Evolutionary conservation across 768 basidiomycete species (phyloP), one percentile per base, ranked within the genome.

Genomic region (Astraeus odoratus): DNA sequence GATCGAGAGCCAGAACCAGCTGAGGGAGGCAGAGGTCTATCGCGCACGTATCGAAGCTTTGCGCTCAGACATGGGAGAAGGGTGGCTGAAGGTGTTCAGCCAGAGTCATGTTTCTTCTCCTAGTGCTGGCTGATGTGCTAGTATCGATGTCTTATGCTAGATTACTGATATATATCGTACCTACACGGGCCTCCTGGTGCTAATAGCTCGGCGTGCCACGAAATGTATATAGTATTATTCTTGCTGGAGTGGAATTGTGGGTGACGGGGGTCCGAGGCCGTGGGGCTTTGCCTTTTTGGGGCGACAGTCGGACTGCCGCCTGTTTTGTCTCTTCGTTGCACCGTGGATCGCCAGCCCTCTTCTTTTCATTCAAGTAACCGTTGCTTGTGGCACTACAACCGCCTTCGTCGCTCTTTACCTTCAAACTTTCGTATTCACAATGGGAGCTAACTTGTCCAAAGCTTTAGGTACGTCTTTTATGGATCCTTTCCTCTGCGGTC

Each of bases 391-490:
- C 64, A 54, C 58, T 60, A 55, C 43, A 60, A 47, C 53, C 49
- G 61, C 55, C 62, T 48, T 57, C 58, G 80, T 82, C 83, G 75
- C 67, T 86, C 83, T 68, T 85, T 85, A 79, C 72, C 58, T 61
- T 67, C 50, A 49, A 49, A 43, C 48, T 50, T 44, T 31, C 54
- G 50, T 54, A 49, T 48, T 39, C 43, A 71, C 59, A 60, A 88
- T 91, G 88, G 88, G 88, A 70, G 85, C 81, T 51, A 89, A 89
- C 71, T 73, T 91, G 55, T 90, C 88, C 43, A 91, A 91, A 67
- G 79, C 86, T 29, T 68, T 91, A 66, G 76, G 87, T 87, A 55
- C 55, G 76, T 57, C 7, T 15, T 48, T 43, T 29, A 5, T 34
- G 30, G 22, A 35, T 42, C 40, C 20, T 34, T 26, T 47, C 36